Base-by-base conservation (phyloP, 345 rosid species). In the thale cress (Arabidopsis thaliana) region DNA sequence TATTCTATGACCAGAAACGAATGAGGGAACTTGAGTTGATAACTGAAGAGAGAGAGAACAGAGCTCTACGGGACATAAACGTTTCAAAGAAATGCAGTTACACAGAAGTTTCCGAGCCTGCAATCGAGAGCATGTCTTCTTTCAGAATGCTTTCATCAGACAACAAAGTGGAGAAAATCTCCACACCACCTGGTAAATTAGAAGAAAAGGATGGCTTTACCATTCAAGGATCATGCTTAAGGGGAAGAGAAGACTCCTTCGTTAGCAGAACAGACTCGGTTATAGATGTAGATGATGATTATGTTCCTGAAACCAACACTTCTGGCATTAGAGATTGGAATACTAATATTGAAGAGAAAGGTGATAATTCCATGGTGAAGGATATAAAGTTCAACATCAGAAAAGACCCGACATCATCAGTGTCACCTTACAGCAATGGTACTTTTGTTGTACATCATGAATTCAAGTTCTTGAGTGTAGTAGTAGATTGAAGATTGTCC, bases 1-100 rank as follows among this genome's bases (percentile, higher is more conserved):
- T 13, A 38, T 59, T 53, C 11, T 24, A 44, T 71, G 58, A 14
- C 55, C 82, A 92, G 94, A 77, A 74, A 48, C 86, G 84, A 82
- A 73, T 90, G 76, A 87, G 89, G 70, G 98, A 92, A 73, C 76
- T 87, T 72, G 91, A 95, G 82, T 82, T 70, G 37, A 58, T 73
- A 25, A 79, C 64, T 65, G 98, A 92, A 83, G 77, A 73, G 67
- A 87, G 85, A 79, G 94, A 84, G 24, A 89, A 90, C 73, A 88
- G 75, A 83, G 83, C 60, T 65, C 49, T 95, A 83, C 83, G 91
- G 82, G 77, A 86, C 51, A 71, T 92, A 65, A 92, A 86, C 81
- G 75, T 59, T 64, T 84, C 86, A 36, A 84, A 78, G 69, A 77
- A 80, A 53, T 36, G 36, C 38, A 72, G 59, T 37, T 71, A 66